Conservation (phyloP, 192 early-diverging fungal species). For the Linderina pennispora region DNA sequence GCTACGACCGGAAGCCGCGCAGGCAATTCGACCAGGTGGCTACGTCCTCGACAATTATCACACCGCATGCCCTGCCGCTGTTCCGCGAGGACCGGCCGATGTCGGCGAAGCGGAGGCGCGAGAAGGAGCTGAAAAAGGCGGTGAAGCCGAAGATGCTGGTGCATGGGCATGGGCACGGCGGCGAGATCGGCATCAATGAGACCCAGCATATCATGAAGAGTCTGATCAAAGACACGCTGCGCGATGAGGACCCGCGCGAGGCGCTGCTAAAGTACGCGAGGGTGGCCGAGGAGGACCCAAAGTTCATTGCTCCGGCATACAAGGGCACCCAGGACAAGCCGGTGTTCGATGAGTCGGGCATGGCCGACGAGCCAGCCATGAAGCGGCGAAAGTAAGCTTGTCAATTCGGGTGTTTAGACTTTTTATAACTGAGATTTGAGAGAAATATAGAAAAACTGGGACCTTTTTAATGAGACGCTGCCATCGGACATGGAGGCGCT, state of each 20-base stretch:
- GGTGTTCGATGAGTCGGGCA: constrained; percentile 50
- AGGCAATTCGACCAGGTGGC: neutral
- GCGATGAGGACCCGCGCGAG: constrained; percentile 89
- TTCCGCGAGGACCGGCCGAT: constrained; percentile 67
- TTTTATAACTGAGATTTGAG: neutral
- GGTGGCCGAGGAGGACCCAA: constrained; percentile 71
- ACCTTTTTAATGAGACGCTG: neutral
- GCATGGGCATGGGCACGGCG: constrained; percentile 76
- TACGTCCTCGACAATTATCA: constrained; percentile 62
- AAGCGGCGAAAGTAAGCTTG: constrained; percentile 34
- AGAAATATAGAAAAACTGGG: neutral
- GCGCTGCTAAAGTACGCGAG: constrained; percentile 85
- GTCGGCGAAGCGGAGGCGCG: constrained; percentile 61
- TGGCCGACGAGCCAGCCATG: constrained; percentile 17
- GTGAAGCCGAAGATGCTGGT: constrained; percentile 65
- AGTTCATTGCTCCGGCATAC: constrained; percentile 83
- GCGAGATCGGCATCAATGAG: constrained; percentile 74
- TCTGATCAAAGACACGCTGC: constrained; percentile 62
- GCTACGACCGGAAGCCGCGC: constrained; percentile 45
- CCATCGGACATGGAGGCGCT: neutral
- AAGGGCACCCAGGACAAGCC: constrained; percentile 67
- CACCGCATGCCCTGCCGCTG: constrained; percentile 83
- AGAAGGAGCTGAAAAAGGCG: constrained; percentile 72
- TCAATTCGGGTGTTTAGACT: too few relatives aligned
- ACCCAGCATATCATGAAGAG: constrained; percentile 84